Evolutionary conservation across 1,284 basidiomycete genomes (phyloP), one percentile per base, ranked within the genome.

Genomic region (Pseudozyma thailandica): DNA sequence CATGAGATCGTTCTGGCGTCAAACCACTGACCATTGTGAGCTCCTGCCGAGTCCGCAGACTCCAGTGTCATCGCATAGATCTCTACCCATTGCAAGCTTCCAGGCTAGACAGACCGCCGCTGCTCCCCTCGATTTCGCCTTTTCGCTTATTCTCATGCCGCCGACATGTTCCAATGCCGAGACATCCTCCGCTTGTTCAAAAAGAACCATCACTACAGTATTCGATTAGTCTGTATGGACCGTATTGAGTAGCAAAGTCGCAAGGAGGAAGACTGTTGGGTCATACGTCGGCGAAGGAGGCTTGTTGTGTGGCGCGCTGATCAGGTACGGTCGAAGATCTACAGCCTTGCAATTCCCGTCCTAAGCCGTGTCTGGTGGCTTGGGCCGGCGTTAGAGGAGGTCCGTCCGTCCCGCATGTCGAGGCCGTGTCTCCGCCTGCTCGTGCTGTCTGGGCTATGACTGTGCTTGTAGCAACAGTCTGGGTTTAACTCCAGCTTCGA

Each of bases 151-250:
- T n/a, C 27, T 45, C 26, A 61, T 54, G 61, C 55, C 55, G 55
- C 50, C 61, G 61, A 64, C 55, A 58, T 57, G 55, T 50, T 43
- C 47, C 61, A 57, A 50, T 58, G 54, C 55, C 61, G 55, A 53
- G 48, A 27, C 28, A 12, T 25, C 15, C 26, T 18, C 30, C 48
- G 20, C 23, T 23, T n/a, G n/a, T n/a, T n/a, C n/a, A 13, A 27
- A 16, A 20, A 20, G 15, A 16, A 35, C n/a, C n/a, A n/a, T n/a
- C n/a, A n/a, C n/a, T n/a, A n/a, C n/a, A n/a, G n/a, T n/a, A n/a
- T n/a, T n/a, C n/a, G n/a, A n/a, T 31, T 31, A 7, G 6, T 12
- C 33, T 9, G 33, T 35, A 6, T 35, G 33, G 33, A 5, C 15
- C 30, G 30, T 31, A 31, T 31, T 15, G n/a, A n/a, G n/a, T n/a